Conservation (phyloP, 768 basidiomycete species). For the Boletus insuetus region DNA sequence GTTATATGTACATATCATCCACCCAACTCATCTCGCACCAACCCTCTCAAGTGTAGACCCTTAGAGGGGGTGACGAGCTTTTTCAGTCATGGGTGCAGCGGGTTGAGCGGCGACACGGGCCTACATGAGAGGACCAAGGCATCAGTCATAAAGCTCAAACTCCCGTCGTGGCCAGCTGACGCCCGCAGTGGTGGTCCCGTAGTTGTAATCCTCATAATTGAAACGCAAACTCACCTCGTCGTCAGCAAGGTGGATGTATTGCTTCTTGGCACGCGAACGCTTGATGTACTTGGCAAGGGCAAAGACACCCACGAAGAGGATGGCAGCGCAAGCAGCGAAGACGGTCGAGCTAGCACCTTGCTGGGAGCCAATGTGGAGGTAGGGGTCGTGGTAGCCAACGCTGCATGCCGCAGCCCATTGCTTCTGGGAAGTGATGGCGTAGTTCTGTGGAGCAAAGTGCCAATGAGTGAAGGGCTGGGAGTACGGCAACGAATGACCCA, state of each 20-base stretch:
- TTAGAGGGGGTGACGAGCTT: slow-evolving; percentile 27
- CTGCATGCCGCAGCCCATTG: slow-evolving; percentile 45
- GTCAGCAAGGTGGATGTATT: slow-evolving; percentile 35
- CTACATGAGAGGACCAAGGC: neutral
- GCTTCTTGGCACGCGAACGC: slow-evolving; percentile 33
- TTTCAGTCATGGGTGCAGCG: slow-evolving; percentile 28
- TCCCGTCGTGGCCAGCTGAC: slow-evolving; percentile 4
- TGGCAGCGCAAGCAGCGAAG: slow-evolving; percentile 35
- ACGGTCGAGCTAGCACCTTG: slow-evolving; percentile 31
- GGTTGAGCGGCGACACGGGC: slow-evolving; percentile 19
- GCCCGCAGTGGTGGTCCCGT: slow-evolving; percentile 11
- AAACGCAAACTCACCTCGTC: slow-evolving; percentile 33
- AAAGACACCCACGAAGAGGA: slow-evolving; percentile 34
- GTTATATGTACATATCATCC: slow-evolving; percentile 1
- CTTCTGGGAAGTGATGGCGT: slow-evolving; percentile 42
- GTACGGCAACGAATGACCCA: slow-evolving; percentile 28
- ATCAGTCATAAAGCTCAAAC: slow-evolving; percentile 8
- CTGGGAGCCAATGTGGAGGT: slow-evolving; percentile 32
- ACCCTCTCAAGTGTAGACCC: neutral
- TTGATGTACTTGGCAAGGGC: slow-evolving; percentile 36
- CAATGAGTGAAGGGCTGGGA: neutral
- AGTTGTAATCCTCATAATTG: neutral
- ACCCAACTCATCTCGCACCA: neutral
- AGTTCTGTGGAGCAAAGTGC: slow-evolving; percentile 32
- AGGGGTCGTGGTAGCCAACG: slow-evolving; percentile 28